Base-by-base conservation (phyloP, 2,329 filamentous ascomycete species). In the Amphichorda felina region DNA sequence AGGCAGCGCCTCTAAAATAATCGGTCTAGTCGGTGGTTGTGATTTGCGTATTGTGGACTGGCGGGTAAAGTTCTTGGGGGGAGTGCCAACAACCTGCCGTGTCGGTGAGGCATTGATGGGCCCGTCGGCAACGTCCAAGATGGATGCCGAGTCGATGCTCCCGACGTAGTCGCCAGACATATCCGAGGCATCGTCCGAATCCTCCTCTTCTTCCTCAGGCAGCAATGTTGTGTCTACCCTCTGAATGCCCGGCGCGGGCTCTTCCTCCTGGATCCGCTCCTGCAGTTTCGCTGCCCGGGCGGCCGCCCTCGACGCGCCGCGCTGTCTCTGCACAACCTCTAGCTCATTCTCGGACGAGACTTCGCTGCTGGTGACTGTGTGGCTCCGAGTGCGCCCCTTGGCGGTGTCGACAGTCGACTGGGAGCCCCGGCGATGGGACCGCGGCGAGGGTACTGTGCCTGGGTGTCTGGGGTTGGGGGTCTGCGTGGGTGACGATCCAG, bases 401-500 rank as follows among this genome's bases (percentile, higher is more conserved):
- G 80, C 72, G 2, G 72, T 73, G 45, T 84, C 80, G 18, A 85
- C 58, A 1, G 79, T 74, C 15, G 80, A 79, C 45, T 86, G 71
- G 0, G 83, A 88, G 9, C 79, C 81, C 44, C 81, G 66, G 14
- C 81, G 66, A 14, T 53, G 60, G 35, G 62, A 55, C 4, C 67
- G 60, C 5, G 68, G 68, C 3, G 70, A 70, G 3, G 65, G 57
- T 4, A 69, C 65, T 40, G 79, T 76, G 16, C 6, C 13, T 11
- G 29, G 18, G 7, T 16, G 26, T 30, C 68, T 67, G 18, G 75
- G 57, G 40, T 70, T 75, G 13, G 77, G 78, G 11, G 70, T 74
- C 44, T 85, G 79, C 26, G 83, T 78, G 4, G 89, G 89, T 33
- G 89, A 95, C 1, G 88, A 95, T 9, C 85, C 89, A 18, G 88